Percentiles rank a stretch among this genome's conserved stretches.
Conservation (phyloP, 2,329 filamentous ascomycete genomes). For the Curvularia eragrostidis region DNA sequence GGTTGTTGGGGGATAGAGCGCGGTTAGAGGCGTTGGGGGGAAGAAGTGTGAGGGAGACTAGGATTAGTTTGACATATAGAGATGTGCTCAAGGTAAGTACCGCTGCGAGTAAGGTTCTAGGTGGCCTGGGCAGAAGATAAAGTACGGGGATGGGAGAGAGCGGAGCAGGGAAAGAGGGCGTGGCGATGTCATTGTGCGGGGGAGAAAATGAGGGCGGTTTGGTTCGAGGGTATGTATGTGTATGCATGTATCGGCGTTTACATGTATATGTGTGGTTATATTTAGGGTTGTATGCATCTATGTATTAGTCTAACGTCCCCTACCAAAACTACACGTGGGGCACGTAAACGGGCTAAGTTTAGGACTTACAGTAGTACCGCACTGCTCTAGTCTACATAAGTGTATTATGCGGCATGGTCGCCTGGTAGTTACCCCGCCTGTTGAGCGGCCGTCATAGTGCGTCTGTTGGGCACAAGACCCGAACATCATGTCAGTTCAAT, state of each 20-base stretch:
- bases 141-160: background rate
- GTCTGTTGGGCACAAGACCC: too few relatives aligned
- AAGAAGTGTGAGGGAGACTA: slow-evolving; percentile 63
- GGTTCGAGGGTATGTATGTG: background rate
- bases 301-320: background rate
- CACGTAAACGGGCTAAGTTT: background rate
- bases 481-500: background rate
- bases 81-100: slow-evolving; percentile 70
- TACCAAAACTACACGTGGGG: background rate
- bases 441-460: background rate
- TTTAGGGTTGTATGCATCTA: background rate
- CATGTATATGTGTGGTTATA: too few relatives aligned
- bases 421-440: background rate
- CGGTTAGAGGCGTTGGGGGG: slow-evolving; percentile 56
- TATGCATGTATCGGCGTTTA: background rate
- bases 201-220: background rate
- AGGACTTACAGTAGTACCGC: background rate
- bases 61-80: slow-evolving; percentile 80
- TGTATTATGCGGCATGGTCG: background rate
- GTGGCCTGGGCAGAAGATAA: slow-evolving; percentile 19
- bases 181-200: too few relatives aligned
- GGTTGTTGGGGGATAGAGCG: slow-evolving; percentile 62
- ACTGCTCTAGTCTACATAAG: too few relatives aligned
- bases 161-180: background rate
- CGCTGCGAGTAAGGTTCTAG: slow-evolving; percentile 43